Evolutionary conservation across 768 basidiomycete genomes (phyloP).

Genomic region (Austroboletus eburneus): DNA sequence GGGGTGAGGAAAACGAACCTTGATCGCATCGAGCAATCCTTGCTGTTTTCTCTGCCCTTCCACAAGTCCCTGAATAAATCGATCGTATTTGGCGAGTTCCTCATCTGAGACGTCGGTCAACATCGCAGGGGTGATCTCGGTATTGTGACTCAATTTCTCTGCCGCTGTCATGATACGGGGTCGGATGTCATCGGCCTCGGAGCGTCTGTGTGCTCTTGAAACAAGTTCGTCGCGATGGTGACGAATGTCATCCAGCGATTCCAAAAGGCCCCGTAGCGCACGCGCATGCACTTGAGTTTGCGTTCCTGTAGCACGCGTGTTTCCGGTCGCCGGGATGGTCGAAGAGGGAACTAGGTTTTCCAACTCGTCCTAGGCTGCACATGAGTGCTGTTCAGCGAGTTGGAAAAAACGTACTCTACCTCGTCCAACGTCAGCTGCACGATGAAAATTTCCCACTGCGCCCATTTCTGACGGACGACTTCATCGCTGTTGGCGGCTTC

Average conservation of each 20-base stretch:
- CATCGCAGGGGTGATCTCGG: slow-evolving; percentile 76
- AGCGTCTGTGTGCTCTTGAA: slow-evolving; percentile 56
- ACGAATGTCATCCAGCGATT: slow-evolving; percentile 73
- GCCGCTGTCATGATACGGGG: slow-evolving; percentile 64
- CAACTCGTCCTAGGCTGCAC: slow-evolving; percentile 49
- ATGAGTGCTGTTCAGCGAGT: slow-evolving; percentile 2
- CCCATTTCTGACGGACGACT: slow-evolving; percentile 78
- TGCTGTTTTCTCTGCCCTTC: slow-evolving; percentile 58
- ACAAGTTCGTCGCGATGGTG: slow-evolving; percentile 59
- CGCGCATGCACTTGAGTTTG: slow-evolving; percentile 63
- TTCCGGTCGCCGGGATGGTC: slow-evolving; percentile 36
- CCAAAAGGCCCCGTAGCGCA: slow-evolving; percentile 67
- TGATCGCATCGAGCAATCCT: slow-evolving; percentile 59
- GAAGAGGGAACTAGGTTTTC: slow-evolving; percentile 69
- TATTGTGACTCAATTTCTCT: slow-evolving; percentile 57
- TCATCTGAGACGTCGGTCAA: slow-evolving; percentile 82
- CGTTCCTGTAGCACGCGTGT: slow-evolving; percentile 36
- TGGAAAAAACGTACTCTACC: slow-evolving; percentile 25
- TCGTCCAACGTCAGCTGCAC: slow-evolving; percentile 66
- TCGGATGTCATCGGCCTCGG: slow-evolving; percentile 70
- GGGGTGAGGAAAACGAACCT: slow-evolving; percentile 42
- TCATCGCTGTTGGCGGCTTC: slow-evolving; percentile 76
- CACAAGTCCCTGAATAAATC: slow-evolving; percentile 57
- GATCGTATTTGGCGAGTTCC: slow-evolving; percentile 79
- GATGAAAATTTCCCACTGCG: slow-evolving; percentile 78